A percentile compares a stretch with the other conserved stretches of the same genome.
Evolutionary conservation across 306 rosid genomes (phyloP).

Genomic region (Cicer yamashitae): DNA sequence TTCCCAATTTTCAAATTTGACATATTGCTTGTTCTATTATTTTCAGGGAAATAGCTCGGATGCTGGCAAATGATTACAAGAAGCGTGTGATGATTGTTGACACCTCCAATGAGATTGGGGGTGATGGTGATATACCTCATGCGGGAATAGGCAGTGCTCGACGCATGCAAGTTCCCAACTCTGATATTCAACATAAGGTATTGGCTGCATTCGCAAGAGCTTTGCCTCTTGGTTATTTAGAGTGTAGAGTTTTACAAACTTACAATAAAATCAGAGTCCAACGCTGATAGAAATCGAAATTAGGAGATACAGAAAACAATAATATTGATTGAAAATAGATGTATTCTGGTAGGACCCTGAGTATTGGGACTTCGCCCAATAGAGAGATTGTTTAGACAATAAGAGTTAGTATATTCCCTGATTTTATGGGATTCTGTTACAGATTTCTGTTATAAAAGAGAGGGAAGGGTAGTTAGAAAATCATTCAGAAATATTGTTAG

Average conservation of each 20-base stretch:
- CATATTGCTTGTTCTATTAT: conserved; percentile 18
- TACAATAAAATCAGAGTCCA: background rate
- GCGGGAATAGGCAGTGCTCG: conserved; percentile 93
- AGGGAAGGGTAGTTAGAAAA: no score
- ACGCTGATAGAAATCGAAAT: no score
- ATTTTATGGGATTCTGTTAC: no score
- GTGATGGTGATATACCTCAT: conserved; percentile 99
- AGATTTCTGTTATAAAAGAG: no score
- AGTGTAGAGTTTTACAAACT: background rate
- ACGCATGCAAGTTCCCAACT: conserved; percentile 93
- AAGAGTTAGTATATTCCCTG: no score
- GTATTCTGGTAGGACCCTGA: no score
- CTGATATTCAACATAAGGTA: conserved; percentile 90
- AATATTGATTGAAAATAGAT: no score
- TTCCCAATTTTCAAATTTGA: conserved; percentile 22
- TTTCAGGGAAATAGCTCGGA: conserved; percentile 88
- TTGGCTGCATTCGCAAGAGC: conserved; percentile 33
- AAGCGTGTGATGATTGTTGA: conserved; percentile 99
- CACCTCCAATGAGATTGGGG: conserved; percentile 98
- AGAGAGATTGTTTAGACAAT: no score
- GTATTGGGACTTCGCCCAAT: no score
- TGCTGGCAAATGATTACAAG: conserved; percentile 90
- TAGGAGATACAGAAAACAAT: no score
- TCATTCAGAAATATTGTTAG: no score
- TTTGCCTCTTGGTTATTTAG: conserved; percentile 32